Conservation (phyloP, 148 eudicot species). For the Tetragonia tetragonoides region DNA sequence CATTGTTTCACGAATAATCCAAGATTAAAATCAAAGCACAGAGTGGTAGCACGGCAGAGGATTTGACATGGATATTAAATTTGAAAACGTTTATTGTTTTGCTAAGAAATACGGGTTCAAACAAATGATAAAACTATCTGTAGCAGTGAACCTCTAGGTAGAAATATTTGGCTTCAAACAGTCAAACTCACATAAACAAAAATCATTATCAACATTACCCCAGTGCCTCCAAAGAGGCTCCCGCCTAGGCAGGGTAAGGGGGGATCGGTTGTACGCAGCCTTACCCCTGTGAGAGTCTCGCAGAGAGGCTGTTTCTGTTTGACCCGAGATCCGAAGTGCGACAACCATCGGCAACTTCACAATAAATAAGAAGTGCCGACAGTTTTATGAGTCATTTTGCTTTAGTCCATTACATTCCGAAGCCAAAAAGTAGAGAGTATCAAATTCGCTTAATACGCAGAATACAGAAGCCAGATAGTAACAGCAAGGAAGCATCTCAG, state of each 20-base stretch:
- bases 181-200: not conserved
- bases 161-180: conserved; percentile 1
- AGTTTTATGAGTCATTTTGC: too few relatives aligned
- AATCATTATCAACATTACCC: too few relatives aligned
- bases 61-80: not conserved
- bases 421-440: too few relatives aligned
- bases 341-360: too few relatives aligned
- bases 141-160: not conserved
- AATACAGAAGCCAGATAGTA: not conserved
- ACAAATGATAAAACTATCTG: not conserved
- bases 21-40: not conserved
- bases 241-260: too few relatives aligned
- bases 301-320: too few relatives aligned
- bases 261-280: too few relatives aligned
- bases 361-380: too few relatives aligned
- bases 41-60: not conserved
- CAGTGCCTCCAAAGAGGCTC: too few relatives aligned
- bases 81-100: not conserved
- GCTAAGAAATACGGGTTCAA: not conserved
- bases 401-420: too few relatives aligned
- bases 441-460: not conserved
- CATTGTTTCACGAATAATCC: not conserved
- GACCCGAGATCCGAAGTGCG: too few relatives aligned
- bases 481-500: not conserved
- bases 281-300: too few relatives aligned